Percentiles rank a stretch among this genome's conserved stretches.
phyloP scores from a whole-genome alignment of 768 basidiomycete genomes.

The Leccinum rimulosum region DNA sequence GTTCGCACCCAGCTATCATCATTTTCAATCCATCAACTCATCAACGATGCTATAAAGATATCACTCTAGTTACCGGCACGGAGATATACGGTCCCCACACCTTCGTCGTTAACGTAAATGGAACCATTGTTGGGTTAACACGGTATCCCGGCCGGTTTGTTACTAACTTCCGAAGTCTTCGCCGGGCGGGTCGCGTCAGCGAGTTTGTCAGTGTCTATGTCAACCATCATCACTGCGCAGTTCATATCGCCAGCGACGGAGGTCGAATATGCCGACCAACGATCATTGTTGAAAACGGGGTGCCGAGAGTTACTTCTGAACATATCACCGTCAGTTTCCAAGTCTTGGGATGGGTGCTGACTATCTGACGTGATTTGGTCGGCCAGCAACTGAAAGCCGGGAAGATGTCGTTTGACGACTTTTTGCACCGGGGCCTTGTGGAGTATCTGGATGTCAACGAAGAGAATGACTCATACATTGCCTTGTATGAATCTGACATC shows the following conservation, averaged over 20 bases:
- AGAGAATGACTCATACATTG: constrained; percentile 96
- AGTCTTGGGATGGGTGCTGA: not conserved
- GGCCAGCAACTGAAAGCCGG: constrained; percentile 76
- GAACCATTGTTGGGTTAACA: constrained; percentile 91
- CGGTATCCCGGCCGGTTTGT: constrained; percentile 85
- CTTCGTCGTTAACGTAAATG: constrained; percentile 96
- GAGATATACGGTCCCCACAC: constrained; percentile 94
- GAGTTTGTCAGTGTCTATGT: constrained; percentile 97
- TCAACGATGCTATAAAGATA: constrained; percentile 53
- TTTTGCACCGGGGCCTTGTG: constrained; percentile 86
- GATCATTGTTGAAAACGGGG: constrained; percentile 89
- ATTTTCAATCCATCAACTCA: constrained; percentile 11
- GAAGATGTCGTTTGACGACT: constrained; percentile 85
- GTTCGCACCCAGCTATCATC: constrained; percentile 38
- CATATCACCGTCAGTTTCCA: constrained; percentile 63
- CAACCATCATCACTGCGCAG: constrained; percentile 91
- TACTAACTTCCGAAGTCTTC: constrained; percentile 83
- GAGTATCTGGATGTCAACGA: constrained; percentile 99
- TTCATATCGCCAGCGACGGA: constrained; percentile 96
- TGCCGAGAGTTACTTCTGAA: constrained; percentile 71
- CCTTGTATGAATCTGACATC: constrained; percentile 89
- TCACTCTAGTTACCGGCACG: constrained; percentile 85
- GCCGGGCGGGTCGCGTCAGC: constrained; percentile 87
- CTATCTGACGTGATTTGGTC: constrained; percentile 8
- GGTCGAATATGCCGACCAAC: constrained; percentile 96